These are phyloP conservation scores for Orychophragmus violaceus DNA, from an alignment of 345 rosid species.

Conservation along the genomic window DNA sequence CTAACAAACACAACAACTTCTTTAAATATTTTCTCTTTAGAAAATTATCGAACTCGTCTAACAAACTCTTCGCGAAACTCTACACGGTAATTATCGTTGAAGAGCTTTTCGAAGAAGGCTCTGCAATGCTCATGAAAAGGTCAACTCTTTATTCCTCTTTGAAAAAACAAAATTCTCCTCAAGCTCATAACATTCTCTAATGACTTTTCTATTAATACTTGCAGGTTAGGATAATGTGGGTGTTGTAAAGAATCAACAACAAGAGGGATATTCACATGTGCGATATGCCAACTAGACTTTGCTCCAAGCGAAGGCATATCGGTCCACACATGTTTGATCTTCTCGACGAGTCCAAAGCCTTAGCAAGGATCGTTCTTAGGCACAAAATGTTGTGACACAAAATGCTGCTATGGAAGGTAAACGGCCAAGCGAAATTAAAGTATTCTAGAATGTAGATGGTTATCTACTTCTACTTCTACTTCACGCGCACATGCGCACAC, in stretches of 20 bases:
- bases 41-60: conserved; percentile 53
- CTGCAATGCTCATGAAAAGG: conserved; percentile 92
- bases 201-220: neutral
- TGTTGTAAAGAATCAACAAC: conserved; percentile 38
- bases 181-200: neutral
- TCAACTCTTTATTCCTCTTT: conserved; percentile 7
- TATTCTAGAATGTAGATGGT: conserved; percentile 32
- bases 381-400: conserved; percentile 61
- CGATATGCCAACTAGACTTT: conserved; percentile 76
- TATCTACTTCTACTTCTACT: conserved; percentile 5
- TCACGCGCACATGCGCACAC: too few relatives aligned
- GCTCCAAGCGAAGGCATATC: conserved; percentile 77
- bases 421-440: conserved; percentile 69
- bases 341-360: conserved; percentile 62
- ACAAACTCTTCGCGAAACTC: conserved; percentile 55
- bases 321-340: conserved; percentile 69
- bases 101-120: conserved; percentile 95
- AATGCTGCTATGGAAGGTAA: conserved; percentile 97
- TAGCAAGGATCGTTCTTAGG: conserved; percentile 97
- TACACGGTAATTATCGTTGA: conserved; percentile 70
- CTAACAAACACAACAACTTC: conserved; percentile 48
- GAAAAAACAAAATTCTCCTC: neutral
- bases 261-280: conserved; percentile 69
- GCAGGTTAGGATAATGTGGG: conserved; percentile 62
- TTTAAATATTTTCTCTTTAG: conserved; percentile 49